A percentile compares a stretch with the other conserved stretches of the same genome.
These are phyloP conservation scores for Phialemoniopsis sp. DNA, from an alignment of 2,329 filamentous ascomycete species.

Conservation along the genomic window DNA sequence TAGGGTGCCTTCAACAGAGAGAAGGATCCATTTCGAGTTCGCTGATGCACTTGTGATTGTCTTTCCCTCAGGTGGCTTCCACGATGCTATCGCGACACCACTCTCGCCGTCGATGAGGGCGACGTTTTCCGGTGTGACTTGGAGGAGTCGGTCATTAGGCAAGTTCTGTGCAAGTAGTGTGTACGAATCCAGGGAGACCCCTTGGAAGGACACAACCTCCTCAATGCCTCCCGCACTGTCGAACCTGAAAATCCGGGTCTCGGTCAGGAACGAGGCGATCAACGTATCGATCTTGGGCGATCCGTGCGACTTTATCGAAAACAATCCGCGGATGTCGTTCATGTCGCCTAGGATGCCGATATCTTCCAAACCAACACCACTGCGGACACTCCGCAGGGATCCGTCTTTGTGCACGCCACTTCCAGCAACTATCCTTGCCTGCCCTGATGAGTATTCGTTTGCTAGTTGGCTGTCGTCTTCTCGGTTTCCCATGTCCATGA, in stretches of 20 bases:
- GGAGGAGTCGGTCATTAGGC: conserved; percentile 60
- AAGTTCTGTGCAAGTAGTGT: conserved; percentile 71
- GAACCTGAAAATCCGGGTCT: conserved; percentile 82
- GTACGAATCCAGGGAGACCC: conserved; percentile 62
- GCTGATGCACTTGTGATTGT: conserved; percentile 75
- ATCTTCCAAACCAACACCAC: conserved; percentile 89
- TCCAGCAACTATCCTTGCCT: conserved; percentile 88
- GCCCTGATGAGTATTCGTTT: conserved; percentile 91
- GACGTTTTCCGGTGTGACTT: conserved; percentile 66
- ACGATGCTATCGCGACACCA: conserved; percentile 51
- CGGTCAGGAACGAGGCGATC: conserved; percentile 74
- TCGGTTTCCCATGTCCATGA: conserved; percentile 93
- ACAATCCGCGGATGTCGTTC: conserved; percentile 68
- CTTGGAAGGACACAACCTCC: conserved; percentile 74
- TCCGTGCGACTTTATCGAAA: conserved; percentile 55
- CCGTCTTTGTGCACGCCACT: conserved; percentile 89
- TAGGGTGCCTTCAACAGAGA: conserved; percentile 72
- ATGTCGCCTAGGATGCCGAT: conserved; percentile 79
- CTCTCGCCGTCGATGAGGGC: conserved; percentile 58
- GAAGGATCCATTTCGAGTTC: conserved; percentile 63
- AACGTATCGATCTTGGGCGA: conserved; percentile 61
- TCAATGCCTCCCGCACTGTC: conserved; percentile 73
- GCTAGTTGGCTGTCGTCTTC: conserved; percentile 69
- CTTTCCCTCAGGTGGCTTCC: conserved; percentile 45
- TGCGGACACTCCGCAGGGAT: conserved; percentile 83